Evolutionary conservation across 129 eudicot genomes (phyloP), one percentile per base, ranked within the genome.

Genomic region (Calendula officinalis): DNA sequence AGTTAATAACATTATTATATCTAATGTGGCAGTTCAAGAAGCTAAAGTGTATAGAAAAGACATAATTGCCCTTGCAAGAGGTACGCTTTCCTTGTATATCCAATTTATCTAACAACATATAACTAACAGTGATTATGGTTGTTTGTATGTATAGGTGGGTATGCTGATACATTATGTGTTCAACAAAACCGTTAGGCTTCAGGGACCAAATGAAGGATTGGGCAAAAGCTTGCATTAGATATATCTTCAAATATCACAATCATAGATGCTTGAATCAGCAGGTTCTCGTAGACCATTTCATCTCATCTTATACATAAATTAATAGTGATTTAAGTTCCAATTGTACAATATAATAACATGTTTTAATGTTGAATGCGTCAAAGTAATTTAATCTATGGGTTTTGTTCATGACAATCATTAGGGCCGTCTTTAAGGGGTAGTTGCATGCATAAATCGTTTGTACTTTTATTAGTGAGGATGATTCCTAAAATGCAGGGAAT

Each of bases 11-110:
- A 15, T 11, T 15, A 1, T 68, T 49, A 22, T 8, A 55, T 75
- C 53, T 63, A 64, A 50, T 50, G 64, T 73, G 53, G 51, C 78
- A 86, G 95, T 75, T 73, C 66, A 68, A n/a, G 61, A 57, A 64
- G 80, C 59, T 11, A 79, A 77, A 56, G 71, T 74, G 62, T 59
- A 14, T 36, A 57, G 80, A 67, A 81, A 77, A 67, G 99, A 88
- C 47, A 83, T 92, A 44, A 77, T 92, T 59, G 89, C 96, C 15
- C 89, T 92, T 60, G 99, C 99, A 52, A 88, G 98, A 85, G 98
- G 96, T 92, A 87, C 47, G 52, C 5, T 69, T 64, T 57, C 3
- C 53, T 49, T 62, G 68, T 74, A 41, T 43, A 10, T 66, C 56
- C 61, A 17, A 43, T 12, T 49, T 2, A 32, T n/a, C 34, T 37